These are phyloP conservation scores for Colletotrichum euphorbiae DNA, from an alignment of 2,329 filamentous ascomycete species.

Conservation along the genomic window DNA sequence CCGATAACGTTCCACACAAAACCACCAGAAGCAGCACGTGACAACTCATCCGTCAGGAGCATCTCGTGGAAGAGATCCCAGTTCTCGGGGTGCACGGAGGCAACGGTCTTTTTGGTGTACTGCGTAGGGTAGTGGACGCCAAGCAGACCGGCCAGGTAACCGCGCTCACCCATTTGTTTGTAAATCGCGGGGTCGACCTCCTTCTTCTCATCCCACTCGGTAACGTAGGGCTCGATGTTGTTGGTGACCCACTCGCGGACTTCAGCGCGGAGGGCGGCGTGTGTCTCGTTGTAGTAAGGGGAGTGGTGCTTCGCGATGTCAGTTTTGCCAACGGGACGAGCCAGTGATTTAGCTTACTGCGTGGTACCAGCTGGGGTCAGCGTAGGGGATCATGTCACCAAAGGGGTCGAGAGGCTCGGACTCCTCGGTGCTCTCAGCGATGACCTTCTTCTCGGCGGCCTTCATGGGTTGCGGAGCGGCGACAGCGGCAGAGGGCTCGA, in stretches of 20 bases:
- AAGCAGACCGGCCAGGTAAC: slow-evolving; percentile 92
- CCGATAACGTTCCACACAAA: slow-evolving; percentile 98
- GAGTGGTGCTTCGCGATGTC: slow-evolving; percentile 81
- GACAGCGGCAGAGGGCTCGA: slow-evolving; percentile 61
- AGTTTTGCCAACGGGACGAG: too few relatives aligned
- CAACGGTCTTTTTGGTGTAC: slow-evolving; percentile 76
- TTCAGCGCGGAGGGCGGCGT: slow-evolving; percentile 90
- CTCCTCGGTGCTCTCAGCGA: slow-evolving; percentile 60
- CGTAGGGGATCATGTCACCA: slow-evolving; percentile 89
- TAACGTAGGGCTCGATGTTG: slow-evolving; percentile 90
- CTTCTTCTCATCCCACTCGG: slow-evolving; percentile 97
- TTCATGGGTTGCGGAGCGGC: slow-evolving; percentile 58
- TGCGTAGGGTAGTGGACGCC: slow-evolving; percentile 85
- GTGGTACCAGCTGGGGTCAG: slow-evolving; percentile 95
- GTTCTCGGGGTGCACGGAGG: slow-evolving; percentile 84
- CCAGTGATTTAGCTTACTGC: slow-evolving; percentile 67
- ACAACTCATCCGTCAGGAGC: slow-evolving; percentile 94
- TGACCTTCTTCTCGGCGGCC: slow-evolving; percentile 51
- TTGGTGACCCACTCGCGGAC: slow-evolving; percentile 91
- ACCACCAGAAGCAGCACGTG: slow-evolving; percentile 87
- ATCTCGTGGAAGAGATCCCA: slow-evolving; percentile 99
- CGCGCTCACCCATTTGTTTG: slow-evolving; percentile 93
- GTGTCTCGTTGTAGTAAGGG: slow-evolving; percentile 94
- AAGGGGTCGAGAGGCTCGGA: slow-evolving; percentile 84
- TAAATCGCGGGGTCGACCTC: slow-evolving; percentile 90